Percentiles rank a stretch among this genome's conserved stretches.
These are phyloP conservation scores for Agastache rugosa DNA, from an alignment of 257 asterid genomes.

Conservation along the genomic window DNA sequence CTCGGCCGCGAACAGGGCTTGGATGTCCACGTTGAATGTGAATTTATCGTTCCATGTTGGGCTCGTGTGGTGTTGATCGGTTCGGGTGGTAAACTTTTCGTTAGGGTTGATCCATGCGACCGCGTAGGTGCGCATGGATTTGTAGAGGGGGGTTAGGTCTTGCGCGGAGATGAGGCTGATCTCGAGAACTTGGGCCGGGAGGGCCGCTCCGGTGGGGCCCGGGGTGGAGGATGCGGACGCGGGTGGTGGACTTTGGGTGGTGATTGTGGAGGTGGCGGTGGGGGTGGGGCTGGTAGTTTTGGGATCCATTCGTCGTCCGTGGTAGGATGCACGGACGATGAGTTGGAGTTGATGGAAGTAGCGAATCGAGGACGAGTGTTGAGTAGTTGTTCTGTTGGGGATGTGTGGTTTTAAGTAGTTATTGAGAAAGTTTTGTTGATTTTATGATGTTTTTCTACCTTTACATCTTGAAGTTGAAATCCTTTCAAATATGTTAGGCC, in stretches of 20 bases:
- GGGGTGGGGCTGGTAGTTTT: slow-evolving; percentile 31
- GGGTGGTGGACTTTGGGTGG: slow-evolving; percentile 27
- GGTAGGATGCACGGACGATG: slow-evolving; percentile 24
- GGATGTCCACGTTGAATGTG: slow-evolving; percentile 56
- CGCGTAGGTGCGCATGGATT: slow-evolving; percentile 71
- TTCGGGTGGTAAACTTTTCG: slow-evolving; percentile 53
- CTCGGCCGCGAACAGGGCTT: slow-evolving; percentile 46
- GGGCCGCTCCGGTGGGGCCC: background rate
- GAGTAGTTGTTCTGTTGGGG: slow-evolving; percentile 31
- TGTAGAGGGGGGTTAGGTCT: slow-evolving; percentile 59
- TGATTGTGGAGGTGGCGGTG: slow-evolving; percentile 37
- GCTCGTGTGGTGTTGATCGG: slow-evolving; percentile 52
- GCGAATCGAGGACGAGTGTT: background rate
- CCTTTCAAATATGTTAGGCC: slow-evolving; percentile 33
- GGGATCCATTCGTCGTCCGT: slow-evolving; percentile 54
- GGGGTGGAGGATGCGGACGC: background rate
- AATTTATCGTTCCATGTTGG: slow-evolving; percentile 83
- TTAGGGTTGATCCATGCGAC: slow-evolving; percentile 59
- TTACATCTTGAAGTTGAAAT: slow-evolving; percentile 32
- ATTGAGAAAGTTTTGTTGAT: slow-evolving; percentile 37
- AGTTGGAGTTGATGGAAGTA: slow-evolving; percentile 26
- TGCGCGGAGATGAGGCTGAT: slow-evolving; percentile 77
- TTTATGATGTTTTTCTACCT: slow-evolving; percentile 45
- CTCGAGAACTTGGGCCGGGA: slow-evolving; percentile 44
- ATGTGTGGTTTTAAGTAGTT: slow-evolving; percentile 34